phyloP scores from a whole-genome alignment of 2,329 filamentous ascomycete genomes.

The Colletotrichum paranaense region DNA sequence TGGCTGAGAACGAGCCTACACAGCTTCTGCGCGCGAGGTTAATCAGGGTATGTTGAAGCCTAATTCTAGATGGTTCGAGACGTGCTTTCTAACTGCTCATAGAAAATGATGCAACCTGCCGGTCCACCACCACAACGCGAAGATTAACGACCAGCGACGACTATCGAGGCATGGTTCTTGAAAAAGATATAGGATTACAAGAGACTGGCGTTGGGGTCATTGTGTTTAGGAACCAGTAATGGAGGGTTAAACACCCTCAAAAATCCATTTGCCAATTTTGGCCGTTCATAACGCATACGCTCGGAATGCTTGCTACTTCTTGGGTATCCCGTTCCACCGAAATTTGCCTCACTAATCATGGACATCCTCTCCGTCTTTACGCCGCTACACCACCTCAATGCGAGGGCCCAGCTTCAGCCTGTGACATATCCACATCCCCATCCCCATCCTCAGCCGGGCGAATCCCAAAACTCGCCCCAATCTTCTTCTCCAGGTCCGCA shows the following conservation, averaged over 20 bases:
- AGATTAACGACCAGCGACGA: slow-evolving; percentile 41
- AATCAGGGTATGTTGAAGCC: slow-evolving; percentile 70
- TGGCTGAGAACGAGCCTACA: slow-evolving; percentile 87
- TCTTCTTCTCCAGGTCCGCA: slow-evolving; percentile 67
- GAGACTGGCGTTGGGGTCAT: slow-evolving; percentile 21
- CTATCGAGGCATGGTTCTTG: background rate
- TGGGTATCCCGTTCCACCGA: slow-evolving; percentile 17
- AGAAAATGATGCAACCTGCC: slow-evolving; percentile 76
- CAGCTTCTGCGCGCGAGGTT: slow-evolving; percentile 83
- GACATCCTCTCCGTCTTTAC: slow-evolving; percentile 37
- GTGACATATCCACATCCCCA: slow-evolving; percentile 31
- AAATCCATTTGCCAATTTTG: slow-evolving; percentile 60
- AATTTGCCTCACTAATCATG: background rate
- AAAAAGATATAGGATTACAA: background rate
- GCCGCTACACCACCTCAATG: slow-evolving; percentile 33
- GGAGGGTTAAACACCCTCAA: slow-evolving; percentile 41
- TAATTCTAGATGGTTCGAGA: background rate
- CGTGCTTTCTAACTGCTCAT: background rate
- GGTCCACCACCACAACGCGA: slow-evolving; percentile 69
- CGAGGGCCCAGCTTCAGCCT: slow-evolving; percentile 24
- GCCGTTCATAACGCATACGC: slow-evolving; percentile 18
- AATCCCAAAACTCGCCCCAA: slow-evolving; percentile 72
- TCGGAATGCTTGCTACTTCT: background rate
- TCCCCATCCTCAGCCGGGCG: slow-evolving; percentile 41
- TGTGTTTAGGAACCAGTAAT: background rate